phyloP scores from a whole-genome alignment of 306 rosid species.

The Pterocarpus santalinus region DNA sequence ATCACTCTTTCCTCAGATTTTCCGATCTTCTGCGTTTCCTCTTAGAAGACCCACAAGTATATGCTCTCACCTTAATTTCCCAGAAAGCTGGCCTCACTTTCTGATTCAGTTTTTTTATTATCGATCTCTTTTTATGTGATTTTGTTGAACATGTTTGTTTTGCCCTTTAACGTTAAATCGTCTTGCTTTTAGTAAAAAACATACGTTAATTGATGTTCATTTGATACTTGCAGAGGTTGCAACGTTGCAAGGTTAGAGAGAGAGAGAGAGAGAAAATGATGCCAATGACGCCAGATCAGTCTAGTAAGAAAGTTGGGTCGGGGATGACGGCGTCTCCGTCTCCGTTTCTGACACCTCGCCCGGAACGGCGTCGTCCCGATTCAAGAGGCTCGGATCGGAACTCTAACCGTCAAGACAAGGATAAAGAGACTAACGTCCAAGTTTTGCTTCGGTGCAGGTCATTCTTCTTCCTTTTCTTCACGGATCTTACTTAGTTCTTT shows the following conservation, averaged over 20 bases:
- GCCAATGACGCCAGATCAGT: conserved; percentile 82
- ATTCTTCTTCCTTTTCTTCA: not conserved
- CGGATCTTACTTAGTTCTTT: not conserved
- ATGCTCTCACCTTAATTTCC: conserved; percentile 1
- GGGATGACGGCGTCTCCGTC: conserved; percentile 77
- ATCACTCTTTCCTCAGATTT: conserved; percentile 52
- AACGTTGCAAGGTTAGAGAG: not conserved
- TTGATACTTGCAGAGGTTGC: conserved; percentile 26
- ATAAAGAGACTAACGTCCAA: conserved; percentile 80
- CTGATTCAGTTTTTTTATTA: not conserved
- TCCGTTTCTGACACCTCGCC: conserved; percentile 93
- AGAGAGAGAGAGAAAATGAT: conserved; percentile 35
- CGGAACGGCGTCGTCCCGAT: conserved; percentile 79
- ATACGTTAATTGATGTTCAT: not conserved
- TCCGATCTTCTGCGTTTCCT: conserved; percentile 23
- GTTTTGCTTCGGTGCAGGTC: conserved; percentile 97
- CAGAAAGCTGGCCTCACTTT: not conserved
- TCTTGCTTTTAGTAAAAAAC: too few relatives aligned
- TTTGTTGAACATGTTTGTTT: not conserved
- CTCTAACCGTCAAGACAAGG: conserved; percentile 68
- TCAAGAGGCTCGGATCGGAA: conserved; percentile 66
- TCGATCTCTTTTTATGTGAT: not conserved
- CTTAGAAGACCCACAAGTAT: conserved; percentile 18
- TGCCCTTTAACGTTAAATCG: not conserved
- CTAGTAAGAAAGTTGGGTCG: conserved; percentile 70